Conservation (phyloP, 345 rosid species). For the Dimocarpus longan region DNA sequence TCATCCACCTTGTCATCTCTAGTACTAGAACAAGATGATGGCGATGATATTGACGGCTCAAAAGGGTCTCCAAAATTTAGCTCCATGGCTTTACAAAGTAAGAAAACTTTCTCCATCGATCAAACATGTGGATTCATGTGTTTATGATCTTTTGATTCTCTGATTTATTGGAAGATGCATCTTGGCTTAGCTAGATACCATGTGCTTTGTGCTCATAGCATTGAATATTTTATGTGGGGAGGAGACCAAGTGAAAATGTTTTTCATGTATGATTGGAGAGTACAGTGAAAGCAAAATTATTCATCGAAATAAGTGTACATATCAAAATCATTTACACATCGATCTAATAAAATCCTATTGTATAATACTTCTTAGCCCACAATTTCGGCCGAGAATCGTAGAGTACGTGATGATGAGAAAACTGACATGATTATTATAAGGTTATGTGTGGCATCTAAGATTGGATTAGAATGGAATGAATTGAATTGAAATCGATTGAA, state of each 20-base stretch:
- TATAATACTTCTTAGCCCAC: no score
- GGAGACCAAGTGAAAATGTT: neutral
- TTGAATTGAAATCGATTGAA: no score
- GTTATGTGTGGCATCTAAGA: no score
- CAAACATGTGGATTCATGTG: slow-evolving; percentile 37
- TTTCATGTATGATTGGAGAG: neutral
- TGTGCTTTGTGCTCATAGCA: slow-evolving; percentile 21
- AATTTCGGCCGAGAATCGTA: no score
- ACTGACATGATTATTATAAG: no score
- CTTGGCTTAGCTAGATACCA: neutral
- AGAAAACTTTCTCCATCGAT: neutral
- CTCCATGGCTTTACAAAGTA: slow-evolving; percentile 37
- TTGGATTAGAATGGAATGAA: no score
- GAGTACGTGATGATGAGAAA: no score
- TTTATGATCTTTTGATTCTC: slow-evolving; percentile 18
- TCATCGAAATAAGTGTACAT: neutral
- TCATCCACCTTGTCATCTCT: slow-evolving; percentile 20
- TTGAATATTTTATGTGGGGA: neutral
- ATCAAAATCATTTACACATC: neutral
- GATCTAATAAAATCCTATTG: no score
- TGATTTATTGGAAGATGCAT: neutral
- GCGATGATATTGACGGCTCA: slow-evolving; percentile 16
- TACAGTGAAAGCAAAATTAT: neutral
- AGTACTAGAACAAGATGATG: neutral
- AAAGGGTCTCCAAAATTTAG: slow-evolving; percentile 17